Conservation (phyloP, 2,329 filamentous ascomycete species). For the Dactylellina haptotyla region DNA sequence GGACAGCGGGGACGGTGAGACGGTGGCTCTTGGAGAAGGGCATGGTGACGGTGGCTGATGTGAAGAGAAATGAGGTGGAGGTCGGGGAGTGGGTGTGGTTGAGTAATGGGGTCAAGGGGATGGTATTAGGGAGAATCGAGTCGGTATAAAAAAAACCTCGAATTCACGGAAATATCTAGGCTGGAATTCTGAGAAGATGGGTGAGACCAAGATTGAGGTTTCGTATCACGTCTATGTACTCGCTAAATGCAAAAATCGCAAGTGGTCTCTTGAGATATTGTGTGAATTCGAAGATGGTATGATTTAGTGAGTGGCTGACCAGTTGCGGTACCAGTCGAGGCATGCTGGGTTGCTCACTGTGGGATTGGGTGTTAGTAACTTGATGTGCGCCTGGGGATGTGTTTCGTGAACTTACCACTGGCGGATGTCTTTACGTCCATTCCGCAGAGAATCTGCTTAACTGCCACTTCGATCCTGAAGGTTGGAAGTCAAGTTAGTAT, state of each 20-base stretch:
- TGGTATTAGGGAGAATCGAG: conserved; percentile 38
- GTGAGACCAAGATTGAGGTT: not conserved
- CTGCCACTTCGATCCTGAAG: conserved; percentile 85
- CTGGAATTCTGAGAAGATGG: not conserved
- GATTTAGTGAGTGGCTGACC: conserved; percentile 69
- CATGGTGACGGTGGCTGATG: conserved; percentile 46
- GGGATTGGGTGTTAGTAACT: conserved; percentile 19
- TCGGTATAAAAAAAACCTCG: not conserved
- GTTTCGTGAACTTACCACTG: conserved; percentile 73
- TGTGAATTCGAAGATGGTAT: conserved; percentile 5
- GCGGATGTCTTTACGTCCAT: conserved; percentile 87
- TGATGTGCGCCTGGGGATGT: not conserved
- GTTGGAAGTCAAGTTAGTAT: conserved; percentile 4
- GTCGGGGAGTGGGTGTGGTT: conserved; percentile 43
- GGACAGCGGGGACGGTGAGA: conserved; percentile 37
- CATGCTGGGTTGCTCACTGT: conserved; percentile 75
- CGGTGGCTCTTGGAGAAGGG: conserved; percentile 49
- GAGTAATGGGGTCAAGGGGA: conserved; percentile 48
- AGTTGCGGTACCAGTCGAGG: conserved; percentile 85
- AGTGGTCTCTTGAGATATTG: conserved; percentile 14
- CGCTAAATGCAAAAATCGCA: conserved; percentile 26
- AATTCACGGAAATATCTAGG: not conserved
- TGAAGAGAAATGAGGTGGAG: conserved; percentile 30
- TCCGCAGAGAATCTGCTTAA: conserved; percentile 94
- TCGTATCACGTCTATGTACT: conserved; percentile 13